Percentiles rank a stretch among this genome's conserved stretches.
These are phyloP conservation scores for Westerdykella aurantiaca DNA, from an alignment of 2,329 filamentous ascomycete genomes.

Conservation along the genomic window DNA sequence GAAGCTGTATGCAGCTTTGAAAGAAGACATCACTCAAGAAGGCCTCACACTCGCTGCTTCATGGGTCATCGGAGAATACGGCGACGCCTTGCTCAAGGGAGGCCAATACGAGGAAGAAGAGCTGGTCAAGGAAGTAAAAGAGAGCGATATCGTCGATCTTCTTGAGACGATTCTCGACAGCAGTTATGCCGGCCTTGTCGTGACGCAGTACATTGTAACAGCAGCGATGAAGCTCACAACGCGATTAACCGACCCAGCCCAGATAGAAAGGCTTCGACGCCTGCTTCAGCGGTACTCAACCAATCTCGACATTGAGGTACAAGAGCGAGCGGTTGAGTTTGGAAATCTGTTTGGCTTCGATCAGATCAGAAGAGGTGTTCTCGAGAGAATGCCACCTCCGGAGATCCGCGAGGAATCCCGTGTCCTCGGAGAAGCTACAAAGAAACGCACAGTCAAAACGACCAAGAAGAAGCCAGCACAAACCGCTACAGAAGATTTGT, in stretches of 20 bases:
- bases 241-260: constrained; percentile 72
- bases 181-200: constrained; percentile 84
- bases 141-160: constrained; percentile 88
- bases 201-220: constrained; percentile 93
- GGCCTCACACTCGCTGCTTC: constrained; percentile 86
- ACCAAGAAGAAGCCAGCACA: constrained; percentile 67
- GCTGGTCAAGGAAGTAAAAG: constrained; percentile 72
- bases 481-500: constrained; percentile 82
- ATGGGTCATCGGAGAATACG: constrained; percentile 98
- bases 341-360: constrained; percentile 90
- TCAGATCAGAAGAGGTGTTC: constrained; percentile 76
- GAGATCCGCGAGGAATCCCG: constrained; percentile 95
- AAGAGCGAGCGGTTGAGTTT: constrained; percentile 94
- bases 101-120: constrained; percentile 94
- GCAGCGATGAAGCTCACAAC: constrained; percentile 93
- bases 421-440: constrained; percentile 72
- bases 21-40: constrained; percentile 96
- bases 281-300: constrained; percentile 73
- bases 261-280: constrained; percentile 77
- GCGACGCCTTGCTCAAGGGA: constrained; percentile 79
- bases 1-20: constrained; percentile 84
- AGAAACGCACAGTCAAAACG: constrained; percentile 48
- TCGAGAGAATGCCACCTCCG: constrained; percentile 96
- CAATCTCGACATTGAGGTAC: constrained; percentile 89
- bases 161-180: constrained; percentile 89